Base-by-base conservation (phyloP, 352 stramenopile genomes). In the Phytophthora fragariae region DNA sequence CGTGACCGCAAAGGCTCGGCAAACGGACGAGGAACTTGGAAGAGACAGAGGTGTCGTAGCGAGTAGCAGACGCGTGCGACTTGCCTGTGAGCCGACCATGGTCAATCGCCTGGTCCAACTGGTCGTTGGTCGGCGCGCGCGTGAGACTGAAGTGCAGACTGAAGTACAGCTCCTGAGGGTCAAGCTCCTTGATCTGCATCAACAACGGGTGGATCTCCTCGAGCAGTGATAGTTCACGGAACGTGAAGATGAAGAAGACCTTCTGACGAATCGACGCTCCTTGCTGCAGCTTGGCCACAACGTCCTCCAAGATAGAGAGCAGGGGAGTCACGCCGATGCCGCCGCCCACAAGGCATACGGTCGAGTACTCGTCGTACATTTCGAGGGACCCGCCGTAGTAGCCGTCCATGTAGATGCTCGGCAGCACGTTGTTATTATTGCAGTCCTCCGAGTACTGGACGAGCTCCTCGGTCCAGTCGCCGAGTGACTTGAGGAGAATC, bases 321-420 rank as follows among this genome's bases (percentile, higher is more conserved):
- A 89, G 41, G 2, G 83, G 81, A 0, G 83, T 85, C 3, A 75
- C 75, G 14, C 81, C 83, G 44, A 88, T 88, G 41, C 83, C 81
- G 2, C 81, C 79, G 21, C 72, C 80, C 12, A 89, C 60, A 5
- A 54, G 47, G 8, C 47, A 54, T 5, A 54, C 7, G n/a, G 75
- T 86, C 11, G 54, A 47, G 55, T 84, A 88, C 27, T 81, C 47
- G 3, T 79, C 61, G 61, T 88, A 88, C 24, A 53, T 57, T 19
- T 79, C 66, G 10, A 87, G 59, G 19, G 82, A 87, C 5, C 66
- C 35, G 9, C 77, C 80, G 62, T 89, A 91, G 76, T 76, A 88
- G 24, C 82, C 84, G 46, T 89, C 82, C 64, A 88, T 72, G 39
- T 87, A 83, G 19, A 89, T 59, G 14, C 67, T 70, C 1, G 84